phyloP scores from a whole-genome alignment of 805 yeast species.

The Schizosaccharomyces osmophilus region DNA sequence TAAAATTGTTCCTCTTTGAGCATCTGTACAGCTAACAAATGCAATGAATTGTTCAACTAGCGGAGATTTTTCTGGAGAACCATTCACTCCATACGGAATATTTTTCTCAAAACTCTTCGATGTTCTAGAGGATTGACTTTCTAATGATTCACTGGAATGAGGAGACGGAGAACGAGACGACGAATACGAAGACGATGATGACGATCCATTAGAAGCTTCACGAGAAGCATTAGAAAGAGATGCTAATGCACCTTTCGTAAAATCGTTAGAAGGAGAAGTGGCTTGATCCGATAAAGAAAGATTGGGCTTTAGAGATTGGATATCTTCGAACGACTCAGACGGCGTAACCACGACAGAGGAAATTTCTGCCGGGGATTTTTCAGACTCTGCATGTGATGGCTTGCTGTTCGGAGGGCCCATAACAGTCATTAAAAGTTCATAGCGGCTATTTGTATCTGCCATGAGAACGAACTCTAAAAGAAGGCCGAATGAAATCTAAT shows the following conservation, averaged over 20 bases:
- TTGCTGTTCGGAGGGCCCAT: background rate
- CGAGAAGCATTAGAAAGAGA: background rate
- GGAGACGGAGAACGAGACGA: background rate
- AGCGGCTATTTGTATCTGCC: background rate
- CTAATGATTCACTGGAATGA: background rate
- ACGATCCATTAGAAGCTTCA: background rate
- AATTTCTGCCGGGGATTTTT: background rate
- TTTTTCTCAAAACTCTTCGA: background rate
- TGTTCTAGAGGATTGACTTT: background rate
- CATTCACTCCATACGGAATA: background rate
- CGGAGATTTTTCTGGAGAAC: background rate
- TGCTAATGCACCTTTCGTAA: background rate
- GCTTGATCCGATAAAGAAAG: too few relatives aligned
- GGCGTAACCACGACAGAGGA: background rate
- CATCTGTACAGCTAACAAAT: background rate
- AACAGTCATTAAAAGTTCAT: background rate
- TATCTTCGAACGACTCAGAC: too few relatives aligned
- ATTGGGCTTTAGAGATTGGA: too few relatives aligned
- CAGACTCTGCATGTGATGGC: background rate
- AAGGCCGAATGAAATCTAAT: background rate
- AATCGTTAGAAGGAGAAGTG: too few relatives aligned
- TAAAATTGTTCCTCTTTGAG: background rate
- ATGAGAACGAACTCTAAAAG: background rate
- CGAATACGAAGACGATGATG: background rate
- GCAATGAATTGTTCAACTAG: background rate